Conservation (phyloP, 108 stramenopile species). For the Skeletonema costatum region DNA sequence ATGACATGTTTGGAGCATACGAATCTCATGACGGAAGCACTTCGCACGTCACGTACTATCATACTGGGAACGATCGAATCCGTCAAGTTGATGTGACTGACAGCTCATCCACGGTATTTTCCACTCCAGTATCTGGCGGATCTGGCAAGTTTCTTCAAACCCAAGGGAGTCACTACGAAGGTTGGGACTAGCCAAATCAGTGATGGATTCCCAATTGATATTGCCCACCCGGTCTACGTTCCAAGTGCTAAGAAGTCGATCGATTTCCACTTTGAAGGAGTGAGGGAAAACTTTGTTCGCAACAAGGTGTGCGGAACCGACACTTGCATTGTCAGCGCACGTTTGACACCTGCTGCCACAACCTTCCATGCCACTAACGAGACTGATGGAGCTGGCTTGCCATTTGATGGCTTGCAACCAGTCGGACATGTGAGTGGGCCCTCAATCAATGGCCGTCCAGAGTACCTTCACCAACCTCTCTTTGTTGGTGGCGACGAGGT, state of each 20-base stretch:
- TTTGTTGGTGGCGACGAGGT: conserved; percentile 45
- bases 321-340: conserved; percentile 44
- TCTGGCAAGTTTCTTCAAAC: conserved; percentile 53
- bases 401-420: conserved; percentile 53
- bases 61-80: conserved; percentile 52
- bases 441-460: conserved; percentile 50
- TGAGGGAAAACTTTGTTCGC: conserved; percentile 27
- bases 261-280: conserved; percentile 45
- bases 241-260: conserved; percentile 42
- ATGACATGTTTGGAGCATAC: conserved; percentile 33
- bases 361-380: conserved; percentile 20
- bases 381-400: conserved; percentile 48
- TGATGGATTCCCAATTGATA: conserved; percentile 32
- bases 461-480: conserved; percentile 55
- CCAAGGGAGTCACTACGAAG: conserved; percentile 35
- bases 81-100: conserved; percentile 43
- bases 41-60: conserved; percentile 38
- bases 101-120: conserved; percentile 6
- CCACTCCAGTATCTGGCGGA: conserved; percentile 32
- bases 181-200: conserved; percentile 36
- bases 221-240: conserved; percentile 38
- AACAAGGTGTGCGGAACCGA: conserved; percentile 45
- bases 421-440: conserved; percentile 47
- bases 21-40: conserved; percentile 38
- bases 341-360: conserved; percentile 31